Conservation (phyloP, 805 yeast genomes). For the Candida insectorum region DNA sequence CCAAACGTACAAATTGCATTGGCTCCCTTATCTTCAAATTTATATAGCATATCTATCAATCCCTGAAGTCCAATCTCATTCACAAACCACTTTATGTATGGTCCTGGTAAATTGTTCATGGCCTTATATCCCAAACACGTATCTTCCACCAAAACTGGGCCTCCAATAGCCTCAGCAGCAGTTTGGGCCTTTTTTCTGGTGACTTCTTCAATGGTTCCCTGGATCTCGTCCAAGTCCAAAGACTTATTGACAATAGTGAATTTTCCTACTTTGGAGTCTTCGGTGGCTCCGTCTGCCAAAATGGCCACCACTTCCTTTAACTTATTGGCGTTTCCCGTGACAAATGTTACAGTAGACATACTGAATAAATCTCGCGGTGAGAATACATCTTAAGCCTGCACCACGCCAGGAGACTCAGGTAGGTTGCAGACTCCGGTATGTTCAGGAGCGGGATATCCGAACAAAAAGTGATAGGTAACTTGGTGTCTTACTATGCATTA, state of each 20-base stretch:
- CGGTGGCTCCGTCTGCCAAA: conserved; percentile 39
- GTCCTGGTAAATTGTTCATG: conserved; percentile 84
- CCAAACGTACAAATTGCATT: conserved; percentile 91
- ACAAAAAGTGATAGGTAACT: too few relatives aligned
- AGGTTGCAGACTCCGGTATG: too few relatives aligned
- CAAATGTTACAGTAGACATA: conserved; percentile 52
- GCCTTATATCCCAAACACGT: conserved; percentile 87
- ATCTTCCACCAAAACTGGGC: conserved; percentile 93
- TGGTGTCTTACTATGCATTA: not conserved
- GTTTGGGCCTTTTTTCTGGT: conserved; percentile 74
- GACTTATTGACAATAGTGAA: conserved; percentile 56
- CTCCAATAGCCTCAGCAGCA: conserved; percentile 61
- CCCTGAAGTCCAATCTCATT: conserved; percentile 72
- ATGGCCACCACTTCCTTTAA: conserved; percentile 80
- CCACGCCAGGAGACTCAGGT: too few relatives aligned
- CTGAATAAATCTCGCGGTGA: too few relatives aligned
- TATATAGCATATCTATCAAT: conserved; percentile 70
- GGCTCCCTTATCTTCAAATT: conserved; percentile 82
- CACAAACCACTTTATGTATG: conserved; percentile 91
- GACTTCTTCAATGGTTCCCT: conserved; percentile 81
- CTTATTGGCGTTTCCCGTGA: conserved; percentile 88
- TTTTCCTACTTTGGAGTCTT: conserved; percentile 39
- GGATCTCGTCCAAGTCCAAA: conserved; percentile 85
- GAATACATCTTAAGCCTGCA: too few relatives aligned
- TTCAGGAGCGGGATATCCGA: too few relatives aligned